Base-by-base conservation (phyloP, 163 green algal genomes). In the Scenedesmus sp. region DNA sequence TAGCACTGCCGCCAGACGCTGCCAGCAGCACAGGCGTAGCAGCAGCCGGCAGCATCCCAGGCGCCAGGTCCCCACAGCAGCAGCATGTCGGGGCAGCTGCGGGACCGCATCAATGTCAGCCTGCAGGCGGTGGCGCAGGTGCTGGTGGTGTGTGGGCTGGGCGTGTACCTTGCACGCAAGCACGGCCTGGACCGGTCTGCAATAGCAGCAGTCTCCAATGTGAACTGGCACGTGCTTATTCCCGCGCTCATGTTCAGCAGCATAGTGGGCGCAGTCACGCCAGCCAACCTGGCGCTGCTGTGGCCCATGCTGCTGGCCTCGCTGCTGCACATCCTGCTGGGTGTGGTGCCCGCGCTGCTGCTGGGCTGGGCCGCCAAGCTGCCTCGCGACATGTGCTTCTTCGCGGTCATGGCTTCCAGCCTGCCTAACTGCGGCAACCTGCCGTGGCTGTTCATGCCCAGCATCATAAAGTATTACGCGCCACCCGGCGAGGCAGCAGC, bases 341-440 rank as follows among this genome's bases (percentile, higher is more conserved):
- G 70, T 5, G 20, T 52, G 70, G 70, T 82, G 62, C 62, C 84
- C 13, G 26, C 88, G 26, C n/a, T 66, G 16, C 60, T 88, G 88
- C 88, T 92, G 34, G 79, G 79, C 62, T 92, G 79, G 88, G 62
- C 62, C 1, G 79, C 79, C 7, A 55, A 15, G 34, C 62, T 92
- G 60, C 88, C 88, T 12, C 18, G 54, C 4, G 88, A 92, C 62
- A 83, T 92, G 77, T 73, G 23, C 7, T 92, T 92, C 79, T 92
- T 92, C 52, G 66, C 88, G 0, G 79, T 92, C 88, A 92, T 84
- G 62, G 79, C 62, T 2, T 4, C 46, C 23, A 70, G 57, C 54
- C 20, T 92, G 79, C 88, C 88, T 9, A 92, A 92, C 79, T 92
- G 88, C 66, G 88, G 88, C 88, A 92, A 92, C 60, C 88, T 92